Evolutionary conservation across 768 basidiomycete species (phyloP).

Genomic region (Hydnomerulius pinastri): DNA sequence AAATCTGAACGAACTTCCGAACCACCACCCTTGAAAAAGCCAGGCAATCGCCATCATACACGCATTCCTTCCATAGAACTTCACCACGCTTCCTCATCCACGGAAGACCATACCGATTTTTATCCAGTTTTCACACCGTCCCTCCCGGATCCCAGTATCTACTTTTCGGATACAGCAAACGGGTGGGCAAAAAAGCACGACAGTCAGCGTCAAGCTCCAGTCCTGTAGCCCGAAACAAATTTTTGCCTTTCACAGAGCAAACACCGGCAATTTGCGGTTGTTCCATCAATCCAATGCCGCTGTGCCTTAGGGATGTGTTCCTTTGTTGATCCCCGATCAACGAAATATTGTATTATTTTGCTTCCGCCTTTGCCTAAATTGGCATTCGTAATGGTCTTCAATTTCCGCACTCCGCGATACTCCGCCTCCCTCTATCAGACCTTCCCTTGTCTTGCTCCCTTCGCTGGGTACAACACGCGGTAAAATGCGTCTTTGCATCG

Average conservation of each 20-base stretch:
- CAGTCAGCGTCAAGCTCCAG: background rate
- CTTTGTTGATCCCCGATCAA: conserved; percentile 69
- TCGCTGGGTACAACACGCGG: conserved; percentile 21
- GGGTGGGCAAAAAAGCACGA: background rate
- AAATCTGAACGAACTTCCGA: conserved; percentile 31
- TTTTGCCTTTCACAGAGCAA: conserved; percentile 6
- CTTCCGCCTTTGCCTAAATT: conserved; percentile 29
- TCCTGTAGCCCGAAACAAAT: background rate
- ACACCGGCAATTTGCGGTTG: conserved; percentile 33
- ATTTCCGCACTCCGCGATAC: conserved; percentile 32
- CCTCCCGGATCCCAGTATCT: background rate
- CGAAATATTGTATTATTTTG: conserved; percentile 36
- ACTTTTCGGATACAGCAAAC: background rate
- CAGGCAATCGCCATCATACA: conserved; percentile 16
- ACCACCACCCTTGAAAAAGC: conserved; percentile 12
- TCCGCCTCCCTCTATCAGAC: conserved; percentile 5
- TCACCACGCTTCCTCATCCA: background rate
- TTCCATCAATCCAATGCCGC: conserved; percentile 21
- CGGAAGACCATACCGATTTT: background rate
- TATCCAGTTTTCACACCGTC: conserved; percentile 4
- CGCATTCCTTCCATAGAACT: conserved; percentile 11
- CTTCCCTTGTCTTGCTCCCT: conserved; percentile 4
- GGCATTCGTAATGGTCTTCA: conserved; percentile 12
- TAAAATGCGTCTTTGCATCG: background rate
- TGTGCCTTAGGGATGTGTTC: conserved; percentile 35